These are phyloP conservation scores for Candida gorgasii DNA, from an alignment of 805 yeast species.

Conservation along the genomic window DNA sequence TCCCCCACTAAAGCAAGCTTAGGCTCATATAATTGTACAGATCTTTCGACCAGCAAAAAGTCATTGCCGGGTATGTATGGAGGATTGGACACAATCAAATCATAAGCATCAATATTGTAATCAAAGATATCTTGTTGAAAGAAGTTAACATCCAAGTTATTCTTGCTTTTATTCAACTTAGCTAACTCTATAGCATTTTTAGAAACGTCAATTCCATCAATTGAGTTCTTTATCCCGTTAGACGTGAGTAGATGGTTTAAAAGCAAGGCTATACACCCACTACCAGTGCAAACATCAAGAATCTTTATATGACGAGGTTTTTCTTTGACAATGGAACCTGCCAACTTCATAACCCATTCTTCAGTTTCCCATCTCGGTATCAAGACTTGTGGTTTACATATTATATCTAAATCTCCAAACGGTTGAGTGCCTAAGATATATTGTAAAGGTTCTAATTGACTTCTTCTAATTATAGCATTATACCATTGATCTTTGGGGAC, in stretches of 20 bases:
- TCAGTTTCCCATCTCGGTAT: conserved; percentile 97
- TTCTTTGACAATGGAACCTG: conserved; percentile 5
- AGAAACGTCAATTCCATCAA: conserved; percentile 60
- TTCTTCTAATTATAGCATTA: conserved; percentile 55
- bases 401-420: conserved; percentile 66
- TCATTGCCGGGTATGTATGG: conserved; percentile 71
- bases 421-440: conserved; percentile 87
- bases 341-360: conserved; percentile 68
- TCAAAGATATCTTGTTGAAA: conserved; percentile 9
- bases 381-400: conserved; percentile 64
- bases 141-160: conserved; percentile 11
- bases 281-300: conserved; percentile 81
- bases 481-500: conserved; percentile 49
- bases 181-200: conserved; percentile 54
- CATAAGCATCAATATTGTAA: conserved; percentile 24
- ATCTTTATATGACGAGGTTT: conserved; percentile 21
- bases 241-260: conserved; percentile 28
- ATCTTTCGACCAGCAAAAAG: conserved; percentile 48
- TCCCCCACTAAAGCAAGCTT: conserved; percentile 76
- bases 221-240: conserved; percentile 9
- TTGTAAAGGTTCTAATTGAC: conserved; percentile 69
- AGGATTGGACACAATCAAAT: conserved; percentile 80
- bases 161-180: conserved; percentile 35
- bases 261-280: conserved; percentile 79
- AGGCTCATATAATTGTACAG: conserved; percentile 79